Evolutionary conservation across 2,329 filamentous ascomycete species (phyloP).

Genomic region (Fusarium annulatum): DNA sequence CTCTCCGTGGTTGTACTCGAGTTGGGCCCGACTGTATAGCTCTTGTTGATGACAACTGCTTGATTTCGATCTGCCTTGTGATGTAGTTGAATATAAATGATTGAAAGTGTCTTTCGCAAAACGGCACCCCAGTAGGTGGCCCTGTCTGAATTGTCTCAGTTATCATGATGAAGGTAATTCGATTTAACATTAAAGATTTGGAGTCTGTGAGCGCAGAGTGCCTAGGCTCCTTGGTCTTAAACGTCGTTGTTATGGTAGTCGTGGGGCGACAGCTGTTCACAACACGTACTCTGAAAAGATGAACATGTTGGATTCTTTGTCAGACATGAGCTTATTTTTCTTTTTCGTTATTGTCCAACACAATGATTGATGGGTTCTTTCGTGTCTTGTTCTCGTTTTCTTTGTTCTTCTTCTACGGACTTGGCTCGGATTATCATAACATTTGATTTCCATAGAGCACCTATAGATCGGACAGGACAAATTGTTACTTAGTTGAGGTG

Average conservation of each 20-base stretch:
- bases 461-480: no score
- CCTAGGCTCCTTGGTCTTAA: neutral
- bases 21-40: neutral
- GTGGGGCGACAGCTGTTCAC: neutral
- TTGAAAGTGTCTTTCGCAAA: slow-evolving; percentile 20
- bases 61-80: neutral
- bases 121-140: neutral
- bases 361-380: neutral
- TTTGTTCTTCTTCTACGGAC: neutral
- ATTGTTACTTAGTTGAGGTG: fast-evolving
- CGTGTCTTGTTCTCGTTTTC: no score
- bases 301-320: neutral
- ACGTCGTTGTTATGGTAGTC: neutral
- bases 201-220: neutral
- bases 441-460: neutral
- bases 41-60: neutral
- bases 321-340: neutral
- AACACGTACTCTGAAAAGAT: neutral
- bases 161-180: neutral
- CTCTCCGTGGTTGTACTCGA: slow-evolving; percentile 19
- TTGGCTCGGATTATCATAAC: neutral
- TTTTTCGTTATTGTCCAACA: neutral
- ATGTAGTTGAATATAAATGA: neutral
- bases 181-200: no score
- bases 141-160: neutral